phyloP scores from a whole-genome alignment of 805 yeast genomes.

The Yarrowia bubula region DNA sequence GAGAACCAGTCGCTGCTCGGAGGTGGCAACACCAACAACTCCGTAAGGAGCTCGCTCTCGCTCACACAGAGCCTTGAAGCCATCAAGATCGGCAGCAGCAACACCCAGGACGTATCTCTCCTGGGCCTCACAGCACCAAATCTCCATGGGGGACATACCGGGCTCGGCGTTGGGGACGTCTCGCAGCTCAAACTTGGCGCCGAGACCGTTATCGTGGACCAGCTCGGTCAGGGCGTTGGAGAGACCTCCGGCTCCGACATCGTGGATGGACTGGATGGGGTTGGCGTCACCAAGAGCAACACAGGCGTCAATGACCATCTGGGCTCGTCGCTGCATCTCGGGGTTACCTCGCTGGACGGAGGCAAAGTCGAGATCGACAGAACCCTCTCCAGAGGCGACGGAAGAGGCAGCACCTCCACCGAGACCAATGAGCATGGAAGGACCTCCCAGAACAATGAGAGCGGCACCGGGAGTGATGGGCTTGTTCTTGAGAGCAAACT shows the following conservation, averaged over 20 bases:
- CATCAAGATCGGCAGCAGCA: conserved; percentile 67
- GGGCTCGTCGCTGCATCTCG: conserved; percentile 98
- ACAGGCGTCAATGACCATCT: conserved; percentile 95
- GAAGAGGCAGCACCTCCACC: conserved; percentile 99
- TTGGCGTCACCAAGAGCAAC: conserved; percentile 67
- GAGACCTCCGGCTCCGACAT: conserved; percentile 99
- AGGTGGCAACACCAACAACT: conserved; percentile 91
- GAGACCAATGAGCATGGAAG: conserved; percentile 94
- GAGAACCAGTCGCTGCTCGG: conserved; percentile 76
- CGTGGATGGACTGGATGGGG: conserved; percentile 95
- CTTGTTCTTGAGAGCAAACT: conserved; percentile 80
- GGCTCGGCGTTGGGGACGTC: conserved; percentile 88
- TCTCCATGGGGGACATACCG: conserved; percentile 99
- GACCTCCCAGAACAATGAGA: conserved; percentile 94
- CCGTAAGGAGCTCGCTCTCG: conserved; percentile 97
- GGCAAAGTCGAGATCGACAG: conserved; percentile 95
- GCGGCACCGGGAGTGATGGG: conserved; percentile 89
- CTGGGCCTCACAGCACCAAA: conserved; percentile 99
- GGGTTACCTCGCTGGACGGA: conserved; percentile 99
- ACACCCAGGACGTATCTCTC: conserved; percentile 97
- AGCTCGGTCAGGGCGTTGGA: conserved; percentile 96
- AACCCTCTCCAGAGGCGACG: conserved; percentile 92
- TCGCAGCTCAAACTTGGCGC: conserved; percentile 90
- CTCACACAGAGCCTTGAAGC: conserved; percentile 75
- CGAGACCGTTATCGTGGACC: conserved; percentile 94